Conservation (phyloP, 257 asterid genomes). For the Przewalskia tangutica region DNA sequence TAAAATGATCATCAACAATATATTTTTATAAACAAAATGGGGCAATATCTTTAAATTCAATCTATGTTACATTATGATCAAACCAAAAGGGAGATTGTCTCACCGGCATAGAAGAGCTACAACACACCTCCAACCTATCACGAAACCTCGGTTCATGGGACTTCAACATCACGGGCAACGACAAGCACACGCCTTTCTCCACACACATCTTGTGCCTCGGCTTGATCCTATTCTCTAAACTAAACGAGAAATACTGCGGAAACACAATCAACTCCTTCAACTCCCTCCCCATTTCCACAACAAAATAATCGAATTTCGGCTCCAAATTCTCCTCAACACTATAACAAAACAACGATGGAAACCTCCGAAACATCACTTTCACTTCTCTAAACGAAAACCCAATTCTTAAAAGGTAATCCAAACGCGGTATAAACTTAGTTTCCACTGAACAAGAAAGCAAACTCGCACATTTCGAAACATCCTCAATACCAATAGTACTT, state of each 20-base stretch:
- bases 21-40: constrained; percentile 3
- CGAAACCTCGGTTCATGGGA: constrained; percentile 34
- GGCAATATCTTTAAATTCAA: not conserved
- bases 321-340: constrained; percentile 68
- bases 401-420: constrained; percentile 61
- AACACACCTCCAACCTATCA: constrained; percentile 63
- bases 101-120: constrained; percentile 65
- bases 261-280: constrained; percentile 63
- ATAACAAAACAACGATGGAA: constrained; percentile 82
- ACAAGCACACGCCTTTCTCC: constrained; percentile 67
- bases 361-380: constrained; percentile 52
- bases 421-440: constrained; percentile 60
- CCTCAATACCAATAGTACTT: constrained; percentile 61
- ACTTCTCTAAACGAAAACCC: constrained; percentile 59
- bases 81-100: constrained; percentile 73
- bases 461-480: constrained; percentile 45
- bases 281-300: constrained; percentile 90
- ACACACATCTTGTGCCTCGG: constrained; percentile 69
- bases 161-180: constrained; percentile 81
- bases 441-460: constrained; percentile 78
- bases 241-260: constrained; percentile 86
- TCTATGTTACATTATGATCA: constrained; percentile 25
- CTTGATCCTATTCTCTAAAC: constrained; percentile 79
- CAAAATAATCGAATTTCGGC: constrained; percentile 73
- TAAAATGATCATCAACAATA: not conserved